Evolutionary conservation across 495 filamentous ascomycete species (phyloP), one percentile per base, ranked within the genome.

Genomic region (Aspergillus taichungensis): DNA sequence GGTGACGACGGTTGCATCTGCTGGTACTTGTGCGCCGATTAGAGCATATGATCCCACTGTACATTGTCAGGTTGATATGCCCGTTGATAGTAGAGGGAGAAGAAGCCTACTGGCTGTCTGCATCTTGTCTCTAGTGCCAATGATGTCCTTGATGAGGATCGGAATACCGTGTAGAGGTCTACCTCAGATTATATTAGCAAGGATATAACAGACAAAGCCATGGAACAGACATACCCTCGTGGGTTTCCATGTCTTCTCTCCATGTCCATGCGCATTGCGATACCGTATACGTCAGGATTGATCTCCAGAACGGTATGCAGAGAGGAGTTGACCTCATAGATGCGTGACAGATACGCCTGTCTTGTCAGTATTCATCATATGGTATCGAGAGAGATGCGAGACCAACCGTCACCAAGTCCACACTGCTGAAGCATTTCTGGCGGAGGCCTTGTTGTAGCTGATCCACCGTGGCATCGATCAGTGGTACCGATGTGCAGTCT

Each of bases 131-230:
- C 60, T 50, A 0, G 82, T 84, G 11, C 73, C 80, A 37, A 84
- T 83, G 53, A 79, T 83, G 54, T 82, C 75, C 61, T 87, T 85
- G 57, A 85, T 72, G 9, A 85, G 52, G 35, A 85, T 75, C 0
- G 83, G 82, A 30, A 87, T 72, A 10, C 83, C 83, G 61, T 87
- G 80, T 3, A 84, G 64, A 5, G 75, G 74, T 8, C 72, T 71
- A 28, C 13, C 32, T 32, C 37, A 18, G 45, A 6, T 13, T 18
- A 34, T 7, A 10, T 36, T 39, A 9, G 3, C 35, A 34, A 6
- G 0, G 18, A 27, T 14, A 35, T 7, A 14, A 3, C 12, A 34
- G 12, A 29, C 13, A 13, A 36, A 2, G 14, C 11, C 13, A 14
- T 12, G 6, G 2, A 28, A 34, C 6, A 12, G 29, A 52, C 60